Base-by-base conservation (phyloP, 1,284 basidiomycete species). In the Fomes fomentarius region DNA sequence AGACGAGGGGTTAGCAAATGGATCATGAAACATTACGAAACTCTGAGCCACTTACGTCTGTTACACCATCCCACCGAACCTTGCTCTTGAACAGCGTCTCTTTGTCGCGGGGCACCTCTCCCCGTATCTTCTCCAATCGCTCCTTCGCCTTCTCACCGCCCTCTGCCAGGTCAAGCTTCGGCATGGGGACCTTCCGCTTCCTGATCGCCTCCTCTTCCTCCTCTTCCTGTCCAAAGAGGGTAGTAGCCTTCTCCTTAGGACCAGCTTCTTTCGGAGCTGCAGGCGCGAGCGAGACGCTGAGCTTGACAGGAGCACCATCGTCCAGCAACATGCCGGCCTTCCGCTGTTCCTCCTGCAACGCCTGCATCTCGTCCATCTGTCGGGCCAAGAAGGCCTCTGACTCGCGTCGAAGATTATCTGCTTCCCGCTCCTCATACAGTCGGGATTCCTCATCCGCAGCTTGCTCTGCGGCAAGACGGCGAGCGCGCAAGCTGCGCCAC, bases 361-460 rank as follows among this genome's bases (percentile, higher is more conserved):
- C 87, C 56, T 92, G 90, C 83, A 95, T 87, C 69, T 96, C 93
- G 58, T 91, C 91, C 89, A 94, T 93, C 67, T 96, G 93, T 50
- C 85, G 79, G 35, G 91, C 89, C 48, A 95, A 77, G 79, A 95
- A 94, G 57, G 86, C 88, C 70, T 95, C 93, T 0, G 91, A 93
- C 71, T 95, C 93, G 25, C 84, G 80, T 38, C 91, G 85, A 19
- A 95, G 76, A 61, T 93, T 91, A 64, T 91, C 91, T 1, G 83
- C 80, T 71, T 96, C 93, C 43, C 89, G 87, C 47, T 90, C 89
- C 71, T 96, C 94, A 54, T 86, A 87, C 34, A 81, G 73, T 19
- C 91, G 83, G 24, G 92, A 92, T 62, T 91, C 87, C n/a, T 85
- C 79, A 69, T 96, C 94, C 1, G 89, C 87, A 1, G 85, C 81